Conservation (phyloP, 257 asterid genomes). For the Capsicum rhomboideum region DNA sequence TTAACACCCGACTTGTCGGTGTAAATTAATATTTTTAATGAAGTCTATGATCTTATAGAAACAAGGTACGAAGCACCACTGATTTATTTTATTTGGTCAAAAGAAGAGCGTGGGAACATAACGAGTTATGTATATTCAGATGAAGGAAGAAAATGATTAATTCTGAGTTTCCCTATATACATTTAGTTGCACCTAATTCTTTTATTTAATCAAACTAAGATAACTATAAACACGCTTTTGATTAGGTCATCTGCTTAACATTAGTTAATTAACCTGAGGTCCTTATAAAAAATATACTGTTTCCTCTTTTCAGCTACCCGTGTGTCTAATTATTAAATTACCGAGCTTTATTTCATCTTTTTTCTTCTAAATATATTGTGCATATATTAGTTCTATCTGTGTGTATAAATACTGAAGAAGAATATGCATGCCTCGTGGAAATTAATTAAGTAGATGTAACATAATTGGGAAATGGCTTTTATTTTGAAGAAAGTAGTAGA, state of each 20-base stretch:
- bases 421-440: too few species aligned
- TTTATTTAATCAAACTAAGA: not conserved
- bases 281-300: not conserved
- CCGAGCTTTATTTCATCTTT: not conserved
- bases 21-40: not conserved
- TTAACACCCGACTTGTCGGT: not conserved
- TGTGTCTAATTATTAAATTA: not conserved
- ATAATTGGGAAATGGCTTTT: too few species aligned
- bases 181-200: not conserved
- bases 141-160: not conserved
- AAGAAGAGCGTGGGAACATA: not conserved
- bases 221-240: not conserved
- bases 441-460: too few species aligned
- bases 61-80: not conserved
- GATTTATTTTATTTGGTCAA: not conserved
- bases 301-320: not conserved
- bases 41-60: not conserved
- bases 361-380: not conserved
- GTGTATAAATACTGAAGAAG: too few species aligned
- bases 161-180: not conserved
- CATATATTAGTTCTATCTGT: too few species aligned
- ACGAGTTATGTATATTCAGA: not conserved
- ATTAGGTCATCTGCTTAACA: not conserved
- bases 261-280: not conserved
- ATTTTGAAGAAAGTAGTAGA: too few species aligned